A percentile compares a stretch with the other conserved stretches of the same genome.
phyloP scores from a whole-genome alignment of 2,329 filamentous ascomycete genomes.

The Paraphoma sp. region DNA sequence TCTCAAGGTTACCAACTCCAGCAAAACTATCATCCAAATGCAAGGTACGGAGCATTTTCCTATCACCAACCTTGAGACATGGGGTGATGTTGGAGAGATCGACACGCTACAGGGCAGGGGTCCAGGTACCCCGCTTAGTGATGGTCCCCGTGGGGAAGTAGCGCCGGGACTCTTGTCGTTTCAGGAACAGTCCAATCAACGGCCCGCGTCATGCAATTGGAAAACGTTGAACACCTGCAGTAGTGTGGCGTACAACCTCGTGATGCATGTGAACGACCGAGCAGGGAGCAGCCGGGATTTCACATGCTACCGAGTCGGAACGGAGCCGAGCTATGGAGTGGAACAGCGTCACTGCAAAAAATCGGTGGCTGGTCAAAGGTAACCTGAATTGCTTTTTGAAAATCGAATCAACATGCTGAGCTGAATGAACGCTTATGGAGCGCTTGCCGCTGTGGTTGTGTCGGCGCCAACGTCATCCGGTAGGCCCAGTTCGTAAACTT shows the following conservation, averaged over 20 bases:
- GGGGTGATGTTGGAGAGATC: conserved; percentile 10
- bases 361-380: not conserved
- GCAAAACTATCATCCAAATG: not conserved
- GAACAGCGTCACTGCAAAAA: not conserved
- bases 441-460: conserved; percentile 13
- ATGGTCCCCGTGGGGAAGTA: conserved; percentile 10
- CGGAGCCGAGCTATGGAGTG: not conserved
- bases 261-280: not conserved
- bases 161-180: conserved; percentile 18
- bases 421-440: conserved; percentile 1
- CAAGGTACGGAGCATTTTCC: conserved; percentile 1
- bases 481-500: conserved; percentile 61
- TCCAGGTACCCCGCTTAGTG: conserved; percentile 5
- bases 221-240: conserved; percentile 5
- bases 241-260: not conserved
- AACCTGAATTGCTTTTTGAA: not conserved
- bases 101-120: conserved; percentile 1
- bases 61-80: not conserved
- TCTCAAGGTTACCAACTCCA: not conserved
- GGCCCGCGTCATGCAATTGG: conserved; percentile 2
- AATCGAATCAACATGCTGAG: not conserved
- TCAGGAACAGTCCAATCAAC: conserved; percentile 20
- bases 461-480: conserved; percentile 48
- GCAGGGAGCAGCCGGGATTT: conserved; percentile 3
- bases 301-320: conserved; percentile 22